These are phyloP conservation scores for Blastobotrys mokoenaii DNA, from an alignment of 805 yeast genomes.

Conservation along the genomic window DNA sequence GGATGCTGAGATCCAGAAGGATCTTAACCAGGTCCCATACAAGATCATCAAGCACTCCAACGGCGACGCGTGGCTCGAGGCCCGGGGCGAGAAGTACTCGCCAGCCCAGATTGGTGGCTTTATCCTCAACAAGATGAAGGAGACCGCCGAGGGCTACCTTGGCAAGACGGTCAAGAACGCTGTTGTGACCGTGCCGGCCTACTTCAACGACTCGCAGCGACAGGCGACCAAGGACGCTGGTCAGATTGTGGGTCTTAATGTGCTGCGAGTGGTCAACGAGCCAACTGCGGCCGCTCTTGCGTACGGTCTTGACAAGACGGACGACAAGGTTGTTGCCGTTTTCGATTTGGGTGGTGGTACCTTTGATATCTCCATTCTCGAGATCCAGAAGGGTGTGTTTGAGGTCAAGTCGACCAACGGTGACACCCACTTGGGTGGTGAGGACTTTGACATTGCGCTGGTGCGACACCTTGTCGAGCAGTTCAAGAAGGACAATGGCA, in stretches of 20 bases:
- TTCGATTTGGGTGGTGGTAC: slow-evolving; percentile 99
- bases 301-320: slow-evolving; percentile 75
- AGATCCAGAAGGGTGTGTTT: slow-evolving; percentile 95
- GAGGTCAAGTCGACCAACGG: slow-evolving; percentile 97
- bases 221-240: slow-evolving; percentile 97
- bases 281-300: slow-evolving; percentile 98
- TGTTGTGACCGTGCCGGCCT: slow-evolving; percentile 85
- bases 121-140: slow-evolving; percentile 93
- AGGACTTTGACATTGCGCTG: slow-evolving; percentile 79
- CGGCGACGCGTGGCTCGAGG: slow-evolving; percentile 96
- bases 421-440: slow-evolving; percentile 91
- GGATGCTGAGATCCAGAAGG: slow-evolving; percentile 86
- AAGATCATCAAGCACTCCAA: slow-evolving; percentile 81
- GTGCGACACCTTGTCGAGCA: slow-evolving; percentile 75
- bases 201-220: slow-evolving; percentile 85
- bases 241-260: slow-evolving; percentile 90
- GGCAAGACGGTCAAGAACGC: slow-evolving; percentile 86
- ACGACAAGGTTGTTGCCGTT: slow-evolving; percentile 82
- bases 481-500: slow-evolving; percentile 68
- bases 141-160: slow-evolving; percentile 88
- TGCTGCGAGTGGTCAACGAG: slow-evolving; percentile 81
- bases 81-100: slow-evolving; percentile 78
- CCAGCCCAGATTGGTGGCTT: slow-evolving; percentile 96
- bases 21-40: slow-evolving; percentile 81
- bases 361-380: slow-evolving; percentile 91